phyloP scores from a whole-genome alignment of 169 alveolate species.

The Perkinsus chesapeaki region DNA sequence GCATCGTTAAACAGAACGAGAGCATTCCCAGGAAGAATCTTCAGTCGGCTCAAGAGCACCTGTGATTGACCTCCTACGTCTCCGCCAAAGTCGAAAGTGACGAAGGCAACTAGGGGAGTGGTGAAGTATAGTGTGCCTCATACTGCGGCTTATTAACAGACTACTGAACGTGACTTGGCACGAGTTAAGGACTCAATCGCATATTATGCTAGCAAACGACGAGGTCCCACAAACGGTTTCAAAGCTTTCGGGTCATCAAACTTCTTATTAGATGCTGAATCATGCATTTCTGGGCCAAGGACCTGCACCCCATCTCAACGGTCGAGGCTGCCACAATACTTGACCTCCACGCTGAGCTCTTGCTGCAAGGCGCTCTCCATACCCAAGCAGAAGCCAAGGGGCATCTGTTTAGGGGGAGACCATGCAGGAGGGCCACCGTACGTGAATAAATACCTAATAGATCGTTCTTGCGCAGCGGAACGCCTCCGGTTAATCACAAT shows the following conservation, averaged over 20 bases:
- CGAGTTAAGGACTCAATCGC: too few relatives aligned
- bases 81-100: too few relatives aligned
- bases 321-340: neutral
- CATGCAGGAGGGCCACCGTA: neutral
- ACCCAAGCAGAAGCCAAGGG: neutral
- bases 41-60: neutral
- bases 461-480: neutral
- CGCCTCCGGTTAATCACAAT: too few relatives aligned
- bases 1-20: neutral
- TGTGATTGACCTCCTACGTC: too few relatives aligned
- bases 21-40: neutral
- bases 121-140: too few relatives aligned
- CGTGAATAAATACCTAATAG: neutral
- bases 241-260: neutral
- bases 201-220: too few relatives aligned
- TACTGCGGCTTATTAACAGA: too few relatives aligned
- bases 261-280: neutral
- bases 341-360: neutral
- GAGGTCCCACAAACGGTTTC: neutral
- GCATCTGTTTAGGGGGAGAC: neutral
- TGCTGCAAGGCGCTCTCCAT: neutral
- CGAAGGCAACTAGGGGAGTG: too few relatives aligned
- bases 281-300: neutral
- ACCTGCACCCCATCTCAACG: neutral
- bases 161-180: too few relatives aligned